Evolutionary conservation across 2,329 filamentous ascomycete species (phyloP).

Genomic region (Microsporum canis): DNA sequence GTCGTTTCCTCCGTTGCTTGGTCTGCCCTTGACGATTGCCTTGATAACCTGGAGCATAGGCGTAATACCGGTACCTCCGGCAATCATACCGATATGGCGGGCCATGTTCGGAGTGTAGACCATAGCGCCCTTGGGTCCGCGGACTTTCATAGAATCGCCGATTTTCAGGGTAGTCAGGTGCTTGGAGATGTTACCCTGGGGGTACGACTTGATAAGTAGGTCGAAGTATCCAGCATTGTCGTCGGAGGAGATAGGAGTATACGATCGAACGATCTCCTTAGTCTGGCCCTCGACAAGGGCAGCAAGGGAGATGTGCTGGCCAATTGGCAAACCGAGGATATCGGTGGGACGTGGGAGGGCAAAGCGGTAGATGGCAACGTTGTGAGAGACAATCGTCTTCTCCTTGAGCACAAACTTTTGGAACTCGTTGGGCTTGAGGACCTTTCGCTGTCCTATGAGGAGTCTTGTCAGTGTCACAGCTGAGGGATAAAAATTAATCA

Average conservation of each 20-base stretch:
- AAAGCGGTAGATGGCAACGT: constrained; percentile 98
- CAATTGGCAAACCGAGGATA: constrained; percentile 92
- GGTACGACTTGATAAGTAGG: constrained; percentile 95
- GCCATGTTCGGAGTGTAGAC: constrained; percentile 97
- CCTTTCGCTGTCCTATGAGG: constrained; percentile 57
- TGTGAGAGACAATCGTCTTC: constrained; percentile 93
- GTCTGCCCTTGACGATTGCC: constrained; percentile 71
- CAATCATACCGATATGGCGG: constrained; percentile 93
- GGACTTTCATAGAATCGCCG: constrained; percentile 79
- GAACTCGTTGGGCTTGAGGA: constrained; percentile 77
- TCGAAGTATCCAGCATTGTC: constrained; percentile 86
- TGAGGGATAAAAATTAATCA: background rate
- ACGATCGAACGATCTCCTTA: constrained; percentile 81
- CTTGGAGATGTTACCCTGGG: constrained; percentile 93
- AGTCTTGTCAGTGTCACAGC: background rate
- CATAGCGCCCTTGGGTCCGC: constrained; percentile 93
- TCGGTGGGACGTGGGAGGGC: constrained; percentile 62
- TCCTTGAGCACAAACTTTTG: constrained; percentile 88
- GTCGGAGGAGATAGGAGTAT: constrained; percentile 85
- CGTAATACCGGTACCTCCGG: constrained; percentile 93
- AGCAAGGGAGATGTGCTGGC: constrained; percentile 95
- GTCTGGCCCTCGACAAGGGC: constrained; percentile 63
- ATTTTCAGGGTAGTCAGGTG: constrained; percentile 73
- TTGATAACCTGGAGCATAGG: constrained; percentile 96
- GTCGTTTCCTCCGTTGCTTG: constrained; percentile 55